Conservation (phyloP, 106 monocot genomes). For the Phalaenopsis equestris region DNA sequence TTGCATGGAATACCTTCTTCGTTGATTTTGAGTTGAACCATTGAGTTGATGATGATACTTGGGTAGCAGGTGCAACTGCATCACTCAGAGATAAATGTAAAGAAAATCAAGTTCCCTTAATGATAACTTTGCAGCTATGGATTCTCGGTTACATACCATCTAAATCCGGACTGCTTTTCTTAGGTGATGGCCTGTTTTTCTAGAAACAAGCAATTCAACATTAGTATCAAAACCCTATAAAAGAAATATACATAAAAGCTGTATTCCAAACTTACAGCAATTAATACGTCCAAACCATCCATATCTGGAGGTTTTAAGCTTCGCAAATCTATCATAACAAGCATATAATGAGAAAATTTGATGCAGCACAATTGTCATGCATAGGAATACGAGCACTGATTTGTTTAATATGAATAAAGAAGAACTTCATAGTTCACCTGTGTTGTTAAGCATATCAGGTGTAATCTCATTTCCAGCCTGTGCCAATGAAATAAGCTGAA, state of each 20-base stretch:
- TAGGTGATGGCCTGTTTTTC: slow-evolving; percentile 42
- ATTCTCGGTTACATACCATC: slow-evolving; percentile 28
- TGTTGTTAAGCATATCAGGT: slow-evolving; percentile 26
- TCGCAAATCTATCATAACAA: slow-evolving; percentile 27
- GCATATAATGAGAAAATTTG: background rate
- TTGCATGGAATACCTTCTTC: slow-evolving; percentile 38
- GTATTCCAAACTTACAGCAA: slow-evolving; percentile 25
- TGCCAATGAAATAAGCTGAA: slow-evolving; percentile 42
- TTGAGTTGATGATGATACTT: slow-evolving; percentile 19
- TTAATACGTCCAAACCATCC: slow-evolving; percentile 48
- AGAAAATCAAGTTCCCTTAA: background rate
- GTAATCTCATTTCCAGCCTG: slow-evolving; percentile 56
- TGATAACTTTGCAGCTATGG: background rate
- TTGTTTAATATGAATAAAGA: background rate
- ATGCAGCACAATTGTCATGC: background rate
- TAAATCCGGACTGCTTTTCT: slow-evolving; percentile 23
- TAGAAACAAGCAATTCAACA: slow-evolving; percentile 9
- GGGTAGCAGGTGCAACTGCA: slow-evolving; percentile 24
- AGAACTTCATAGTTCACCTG: slow-evolving; percentile 22
- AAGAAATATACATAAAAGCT: background rate
- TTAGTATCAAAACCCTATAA: background rate
- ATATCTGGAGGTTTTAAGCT: slow-evolving; percentile 38
- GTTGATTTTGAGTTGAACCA: slow-evolving; percentile 56
- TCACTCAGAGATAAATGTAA: background rate
- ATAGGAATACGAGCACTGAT: background rate